Evolutionary conservation across 2,329 filamentous ascomycete species (phyloP), one percentile per base, ranked within the genome.

Genomic region (Drechslera avenae): DNA sequence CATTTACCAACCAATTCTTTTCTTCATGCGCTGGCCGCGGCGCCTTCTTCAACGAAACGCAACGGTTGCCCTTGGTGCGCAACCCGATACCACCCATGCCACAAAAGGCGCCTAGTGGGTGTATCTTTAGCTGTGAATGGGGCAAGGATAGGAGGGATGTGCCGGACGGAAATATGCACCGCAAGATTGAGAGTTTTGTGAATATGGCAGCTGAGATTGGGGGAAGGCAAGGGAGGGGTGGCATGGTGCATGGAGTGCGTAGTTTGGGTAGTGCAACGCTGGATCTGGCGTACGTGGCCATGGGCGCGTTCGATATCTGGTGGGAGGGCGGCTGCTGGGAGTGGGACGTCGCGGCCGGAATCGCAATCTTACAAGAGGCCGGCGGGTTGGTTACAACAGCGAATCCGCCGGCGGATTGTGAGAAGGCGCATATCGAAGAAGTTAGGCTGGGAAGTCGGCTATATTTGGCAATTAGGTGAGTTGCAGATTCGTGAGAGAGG

Each of bases 271-370:
- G 86, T 64, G 88, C 88, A 7, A 89, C 88, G 1, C 67, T 91
- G 46, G 88, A 91, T 70, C 73, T 91, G 40, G 88, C 87, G 0
- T 91, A 91, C 68, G 83, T 84, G 8, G 88, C 89, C 10, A 88
- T 88, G 81, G 88, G 88, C 0, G 79, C 84, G 0, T 86, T 91
- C 59, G 88, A 91, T 72, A 89, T 91, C 9, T 91, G 88, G 88
- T 91, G 88, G 88, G 88, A 91, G 67, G 88, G 87, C 3, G 88
- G 88, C 0, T 90, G 87, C 64, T 90, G 88, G 88, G 89, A 91
- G 72, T 91, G 88, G 87, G 89, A 91, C 59, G 88, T 91, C 3
- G 87, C 88, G 1, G 89, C 88, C 10, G 88, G 88, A 2, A 85
- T 90, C 51, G 87, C 86, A 4, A 85, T 91, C 33, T 74, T 91